Percentiles rank a stretch among this genome's conserved stretches.
Evolutionary conservation across 2,329 filamentous ascomycete species (phyloP).

Genomic region (Fusarium sp.): DNA sequence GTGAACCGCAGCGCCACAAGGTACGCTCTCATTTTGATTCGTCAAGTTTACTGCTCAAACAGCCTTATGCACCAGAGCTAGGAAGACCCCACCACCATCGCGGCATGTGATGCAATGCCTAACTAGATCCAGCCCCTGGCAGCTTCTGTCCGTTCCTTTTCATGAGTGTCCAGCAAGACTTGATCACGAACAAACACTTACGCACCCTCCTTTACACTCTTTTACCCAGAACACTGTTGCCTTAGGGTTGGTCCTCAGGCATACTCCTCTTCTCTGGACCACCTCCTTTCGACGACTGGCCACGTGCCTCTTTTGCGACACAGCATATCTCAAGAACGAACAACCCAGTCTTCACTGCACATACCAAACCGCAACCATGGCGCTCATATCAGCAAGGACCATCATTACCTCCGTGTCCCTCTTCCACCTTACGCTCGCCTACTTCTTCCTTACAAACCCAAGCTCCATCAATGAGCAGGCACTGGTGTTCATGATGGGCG

Average conservation of each 20-base stretch:
- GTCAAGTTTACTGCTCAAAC: slow-evolving; percentile 5
- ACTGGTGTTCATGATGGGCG: slow-evolving; percentile 82
- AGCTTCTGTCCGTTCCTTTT: slow-evolving; percentile 2
- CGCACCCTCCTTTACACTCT: not conserved
- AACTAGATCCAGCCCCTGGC: slow-evolving; percentile 20
- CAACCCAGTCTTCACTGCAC: not conserved
- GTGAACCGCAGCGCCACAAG: slow-evolving; percentile 19
- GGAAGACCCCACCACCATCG: slow-evolving; percentile 13
- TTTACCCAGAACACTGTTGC: not conserved
- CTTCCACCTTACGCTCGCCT: slow-evolving; percentile 86
- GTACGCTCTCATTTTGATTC: slow-evolving; percentile 20
- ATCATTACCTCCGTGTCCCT: slow-evolving; percentile 85
- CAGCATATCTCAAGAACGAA: not conserved
- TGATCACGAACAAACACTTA: slow-evolving; percentile 4
- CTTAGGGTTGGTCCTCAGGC: not conserved
- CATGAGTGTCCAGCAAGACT: slow-evolving; percentile 26
- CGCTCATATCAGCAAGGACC: slow-evolving; percentile 80
- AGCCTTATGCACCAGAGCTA: not conserved
- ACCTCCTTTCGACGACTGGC: not conserved
- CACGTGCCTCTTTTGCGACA: slow-evolving; percentile 6
- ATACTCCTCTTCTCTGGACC: not conserved
- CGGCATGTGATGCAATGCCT: slow-evolving; percentile 39
- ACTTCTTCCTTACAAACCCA: slow-evolving; percentile 84
- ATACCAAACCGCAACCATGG: slow-evolving; percentile 67
- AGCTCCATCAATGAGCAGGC: slow-evolving; percentile 80